These are phyloP conservation scores for Sutorius australiensis DNA, from an alignment of 768 basidiomycete species.

Conservation along the genomic window DNA sequence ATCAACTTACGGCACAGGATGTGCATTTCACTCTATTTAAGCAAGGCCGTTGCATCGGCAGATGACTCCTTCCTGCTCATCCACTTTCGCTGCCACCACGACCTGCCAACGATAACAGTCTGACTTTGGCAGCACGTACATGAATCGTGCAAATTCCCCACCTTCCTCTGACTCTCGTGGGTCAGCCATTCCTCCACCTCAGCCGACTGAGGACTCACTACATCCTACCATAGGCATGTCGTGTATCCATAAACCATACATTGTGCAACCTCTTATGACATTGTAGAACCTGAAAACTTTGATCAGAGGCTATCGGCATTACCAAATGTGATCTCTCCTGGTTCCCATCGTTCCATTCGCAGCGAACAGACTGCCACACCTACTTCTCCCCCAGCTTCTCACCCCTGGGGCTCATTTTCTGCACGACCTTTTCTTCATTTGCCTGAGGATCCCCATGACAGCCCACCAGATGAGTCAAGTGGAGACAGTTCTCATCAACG, in stretches of 20 bases:
- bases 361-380: constrained; percentile 35
- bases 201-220: not conserved
- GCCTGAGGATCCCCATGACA: constrained; percentile 11
- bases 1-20: constrained; percentile 23
- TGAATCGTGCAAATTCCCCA: constrained; percentile 14
- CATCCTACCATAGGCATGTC: constrained; percentile 12
- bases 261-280: constrained; percentile 1
- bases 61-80: not conserved
- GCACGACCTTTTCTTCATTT: constrained; percentile 20
- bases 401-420: constrained; percentile 29
- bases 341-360: constrained; percentile 34
- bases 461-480: constrained; percentile 36
- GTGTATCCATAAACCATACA: not conserved
- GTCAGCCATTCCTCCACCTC: constrained; percentile 4
- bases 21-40: constrained; percentile 10
- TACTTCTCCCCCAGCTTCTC: constrained; percentile 40
- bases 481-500: constrained; percentile 48
- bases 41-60: not conserved
- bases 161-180: constrained; percentile 16
- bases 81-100: constrained; percentile 1
- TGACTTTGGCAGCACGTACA: constrained; percentile 11
- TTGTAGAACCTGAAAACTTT: constrained; percentile 37
- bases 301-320: constrained; percentile 45
- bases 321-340: constrained; percentile 34
- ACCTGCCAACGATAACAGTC: constrained; percentile 10